Conservation (phyloP, 176 grass and related monocot species). For the Hyparrhenia diplandra region DNA sequence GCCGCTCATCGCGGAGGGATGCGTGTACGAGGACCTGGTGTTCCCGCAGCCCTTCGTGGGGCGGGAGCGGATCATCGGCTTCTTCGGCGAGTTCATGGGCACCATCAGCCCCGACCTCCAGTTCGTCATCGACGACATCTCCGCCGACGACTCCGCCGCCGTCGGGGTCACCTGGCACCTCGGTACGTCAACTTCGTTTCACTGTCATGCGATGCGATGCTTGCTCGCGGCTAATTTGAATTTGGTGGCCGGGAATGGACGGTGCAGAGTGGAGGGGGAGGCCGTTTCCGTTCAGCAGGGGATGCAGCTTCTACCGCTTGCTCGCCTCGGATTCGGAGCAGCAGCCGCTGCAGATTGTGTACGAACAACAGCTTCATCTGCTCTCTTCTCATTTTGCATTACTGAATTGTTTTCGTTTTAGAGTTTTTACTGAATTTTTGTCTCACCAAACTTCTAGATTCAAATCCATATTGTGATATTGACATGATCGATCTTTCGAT, state of each 20-base stretch:
- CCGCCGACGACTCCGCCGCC: conserved; percentile 59
- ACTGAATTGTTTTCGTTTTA: not conserved
- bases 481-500: not conserved
- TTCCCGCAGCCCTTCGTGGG: conserved; percentile 80
- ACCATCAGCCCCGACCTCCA: conserved; percentile 68
- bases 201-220: not conserved
- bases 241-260: not conserved
- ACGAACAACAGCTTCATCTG: not conserved
- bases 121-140: conserved; percentile 97
- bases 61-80: conserved; percentile 45
- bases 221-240: not conserved
- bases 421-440: too few species aligned
- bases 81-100: conserved; percentile 76
- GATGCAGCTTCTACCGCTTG: conserved; percentile 90
- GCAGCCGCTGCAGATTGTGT: conserved; percentile 51
- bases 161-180: conserved; percentile 97
- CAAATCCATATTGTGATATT: not conserved
- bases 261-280: conserved; percentile 73
- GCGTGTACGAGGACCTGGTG: conserved; percentile 91
- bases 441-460: not conserved
- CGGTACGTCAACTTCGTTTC: conserved; percentile 30
- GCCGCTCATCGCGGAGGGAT: conserved; percentile 63
- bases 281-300: conserved; percentile 84
- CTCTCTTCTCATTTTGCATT: not conserved
- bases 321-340: not conserved